These are phyloP conservation scores for Alternaria sp. DNA, from an alignment of 2,329 filamentous ascomycete genomes.

Conservation along the genomic window DNA sequence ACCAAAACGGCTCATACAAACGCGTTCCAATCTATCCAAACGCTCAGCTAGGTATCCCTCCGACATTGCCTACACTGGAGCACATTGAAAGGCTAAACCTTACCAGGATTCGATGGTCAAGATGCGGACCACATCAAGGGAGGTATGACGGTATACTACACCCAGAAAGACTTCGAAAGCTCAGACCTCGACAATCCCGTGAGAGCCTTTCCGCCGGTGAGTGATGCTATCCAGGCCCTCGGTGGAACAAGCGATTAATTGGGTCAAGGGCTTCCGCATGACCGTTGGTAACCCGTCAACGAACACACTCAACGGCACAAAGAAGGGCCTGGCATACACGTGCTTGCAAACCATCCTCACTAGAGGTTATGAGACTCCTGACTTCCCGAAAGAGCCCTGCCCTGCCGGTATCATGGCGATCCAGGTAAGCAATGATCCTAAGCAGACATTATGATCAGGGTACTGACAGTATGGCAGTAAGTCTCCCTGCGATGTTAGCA, in stretches of 20 bases:
- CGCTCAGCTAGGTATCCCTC: constrained; percentile 1
- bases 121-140: constrained; percentile 30
- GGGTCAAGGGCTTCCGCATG: constrained; percentile 39
- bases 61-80: constrained; percentile 16
- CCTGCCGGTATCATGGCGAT: constrained; percentile 4
- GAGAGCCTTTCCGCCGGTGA: constrained; percentile 29
- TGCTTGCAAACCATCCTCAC: constrained; percentile 38
- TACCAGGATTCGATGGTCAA: background rate
- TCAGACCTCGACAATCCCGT: constrained; percentile 41
- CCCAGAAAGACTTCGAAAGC: constrained; percentile 44
- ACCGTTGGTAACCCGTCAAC: constrained; percentile 43
- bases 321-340: constrained; percentile 35
- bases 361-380: constrained; percentile 31
- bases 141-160: constrained; percentile 43
- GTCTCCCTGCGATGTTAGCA: background rate
- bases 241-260: background rate
- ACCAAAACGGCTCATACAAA: constrained; percentile 38
- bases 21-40: constrained; percentile 38
- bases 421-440: background rate
- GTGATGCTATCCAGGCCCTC: background rate
- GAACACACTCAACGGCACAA: constrained; percentile 19
- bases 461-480: background rate
- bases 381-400: constrained; percentile 25
- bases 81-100: background rate
- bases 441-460: background rate